Evolutionary conservation across 1,139 yeast species (phyloP), one percentile per base, ranked within the genome.

Genomic region (Lodderomyces parapsilosis): DNA sequence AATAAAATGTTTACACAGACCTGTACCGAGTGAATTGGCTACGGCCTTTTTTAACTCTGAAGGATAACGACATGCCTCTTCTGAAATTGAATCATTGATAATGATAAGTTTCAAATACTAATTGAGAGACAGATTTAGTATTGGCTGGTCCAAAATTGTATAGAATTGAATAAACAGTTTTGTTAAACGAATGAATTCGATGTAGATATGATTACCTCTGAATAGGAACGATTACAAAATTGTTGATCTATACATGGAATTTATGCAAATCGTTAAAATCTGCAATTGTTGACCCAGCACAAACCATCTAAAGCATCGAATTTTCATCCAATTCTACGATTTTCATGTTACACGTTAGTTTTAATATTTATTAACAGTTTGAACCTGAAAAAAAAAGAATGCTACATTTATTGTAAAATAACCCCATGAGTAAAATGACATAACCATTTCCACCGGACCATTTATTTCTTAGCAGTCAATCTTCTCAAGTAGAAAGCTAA

Each of bases 401-500:
- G 41, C 41, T 39, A 39, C 36, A 31, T 18, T 27, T 37, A 24
- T 28, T 24, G 15, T 18, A 25, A 17, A 18, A 28, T n/a, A n/a
- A n/a, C n/a, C 19, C 23, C 30, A 28, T n/a, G n/a, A n/a, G n/a
- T n/a, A 25, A 15, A 38, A 25, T 27, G 35, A 38, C 28, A 39
- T 22, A 24, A 24, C n/a, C 17, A 25, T 28, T 23, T 24, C 23
- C 39, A 38, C 35, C 38, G 37, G 20, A 38, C 38, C 43, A 56
- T 68, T 84, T 90, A 91, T 86, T 93, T 93, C 94, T 91, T 93
- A 75, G 97, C 93, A 74, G 96, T 83, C 80, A 93, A 83, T 89
- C 96, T 91, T 86, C 96, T 90, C 76, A 93, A 86, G 96, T 93
- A 93, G 96, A 93, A 93, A 76, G 98, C 98, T 77, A 93, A 89